Percentiles rank a stretch among this genome's conserved stretches.
These are phyloP conservation scores for Multifurca ochricompacta DNA, from an alignment of 768 basidiomycete genomes.

Conservation along the genomic window DNA sequence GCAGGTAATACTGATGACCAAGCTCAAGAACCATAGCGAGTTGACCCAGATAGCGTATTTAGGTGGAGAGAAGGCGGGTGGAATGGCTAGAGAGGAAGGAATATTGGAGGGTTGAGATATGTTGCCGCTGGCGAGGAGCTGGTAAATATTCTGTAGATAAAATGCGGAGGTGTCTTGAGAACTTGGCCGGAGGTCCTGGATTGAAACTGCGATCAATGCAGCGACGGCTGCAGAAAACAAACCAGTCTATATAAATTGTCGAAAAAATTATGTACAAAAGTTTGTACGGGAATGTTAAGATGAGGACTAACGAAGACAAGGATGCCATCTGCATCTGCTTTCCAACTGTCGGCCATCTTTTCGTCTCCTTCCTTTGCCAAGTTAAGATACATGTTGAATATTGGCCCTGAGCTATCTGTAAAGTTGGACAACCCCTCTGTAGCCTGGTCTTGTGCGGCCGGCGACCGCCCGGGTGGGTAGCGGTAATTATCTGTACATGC, in stretches of 20 bases:
- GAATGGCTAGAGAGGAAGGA: background rate
- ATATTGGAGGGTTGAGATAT: background rate
- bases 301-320: constrained; percentile 1
- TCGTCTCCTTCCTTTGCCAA: background rate
- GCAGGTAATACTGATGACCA: constrained; percentile 3
- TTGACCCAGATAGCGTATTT: constrained; percentile 3
- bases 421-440: background rate
- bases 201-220: background rate
- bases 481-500: no score
- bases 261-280: no score
- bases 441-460: background rate
- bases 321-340: constrained; percentile 4
- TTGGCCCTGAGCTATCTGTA: background rate
- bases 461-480: no score
- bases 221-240: background rate
- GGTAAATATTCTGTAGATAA: background rate
- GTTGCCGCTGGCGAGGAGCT: background rate
- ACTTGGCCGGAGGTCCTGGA: background rate
- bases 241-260: no score
- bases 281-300: no score
- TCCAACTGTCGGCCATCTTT: background rate
- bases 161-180: background rate
- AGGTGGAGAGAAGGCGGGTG: background rate
- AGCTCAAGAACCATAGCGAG: constrained; percentile 4
- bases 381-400: constrained; percentile 2